A percentile compares a stretch with the other conserved stretches of the same genome.
phyloP scores from a whole-genome alignment of 768 basidiomycete species.

The Tulasnella sp. region DNA sequence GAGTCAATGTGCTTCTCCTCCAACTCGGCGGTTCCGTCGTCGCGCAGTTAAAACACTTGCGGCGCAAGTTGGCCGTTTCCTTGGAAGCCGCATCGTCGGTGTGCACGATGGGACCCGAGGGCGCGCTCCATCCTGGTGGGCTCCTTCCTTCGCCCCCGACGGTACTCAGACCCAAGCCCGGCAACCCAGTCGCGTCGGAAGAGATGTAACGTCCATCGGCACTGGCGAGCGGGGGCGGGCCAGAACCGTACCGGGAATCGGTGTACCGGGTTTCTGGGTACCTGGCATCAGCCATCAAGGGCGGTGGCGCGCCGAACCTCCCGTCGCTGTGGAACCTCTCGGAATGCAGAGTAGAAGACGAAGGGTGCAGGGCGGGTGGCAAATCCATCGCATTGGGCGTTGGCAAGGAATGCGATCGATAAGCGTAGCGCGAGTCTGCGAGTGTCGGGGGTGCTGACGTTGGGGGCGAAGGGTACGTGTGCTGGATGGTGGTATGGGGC shows the following conservation, averaged over 20 bases:
- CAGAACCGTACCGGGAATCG: too few relatives aligned
- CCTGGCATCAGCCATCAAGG: too few relatives aligned
- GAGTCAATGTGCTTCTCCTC: constrained; percentile 62
- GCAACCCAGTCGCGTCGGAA: too few relatives aligned
- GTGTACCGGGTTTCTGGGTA: too few relatives aligned
- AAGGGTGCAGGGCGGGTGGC: too few relatives aligned
- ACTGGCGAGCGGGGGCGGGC: too few relatives aligned
- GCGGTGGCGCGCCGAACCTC: too few relatives aligned
- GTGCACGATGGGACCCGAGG: constrained; percentile 29
- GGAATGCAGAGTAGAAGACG: too few relatives aligned
- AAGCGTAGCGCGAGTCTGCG: neutral
- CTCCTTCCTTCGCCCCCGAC: neutral
- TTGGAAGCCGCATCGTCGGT: constrained; percentile 76
- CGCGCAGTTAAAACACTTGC: constrained; percentile 74
- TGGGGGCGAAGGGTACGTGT: neutral
- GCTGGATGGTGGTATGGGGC: neutral
- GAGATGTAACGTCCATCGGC: too few relatives aligned
- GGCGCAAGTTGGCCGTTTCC: constrained; percentile 59
- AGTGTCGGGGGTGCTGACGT: neutral
- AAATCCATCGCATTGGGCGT: too few relatives aligned
- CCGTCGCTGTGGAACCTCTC: too few relatives aligned
- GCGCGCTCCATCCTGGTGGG: neutral
- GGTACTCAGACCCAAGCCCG: too few relatives aligned
- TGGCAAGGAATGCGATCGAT: neutral
- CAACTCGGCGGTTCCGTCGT: constrained; percentile 77